These are phyloP conservation scores for Trichomonascaceae sp. DNA, from an alignment of 1,139 yeast genomes.

Conservation along the genomic window DNA sequence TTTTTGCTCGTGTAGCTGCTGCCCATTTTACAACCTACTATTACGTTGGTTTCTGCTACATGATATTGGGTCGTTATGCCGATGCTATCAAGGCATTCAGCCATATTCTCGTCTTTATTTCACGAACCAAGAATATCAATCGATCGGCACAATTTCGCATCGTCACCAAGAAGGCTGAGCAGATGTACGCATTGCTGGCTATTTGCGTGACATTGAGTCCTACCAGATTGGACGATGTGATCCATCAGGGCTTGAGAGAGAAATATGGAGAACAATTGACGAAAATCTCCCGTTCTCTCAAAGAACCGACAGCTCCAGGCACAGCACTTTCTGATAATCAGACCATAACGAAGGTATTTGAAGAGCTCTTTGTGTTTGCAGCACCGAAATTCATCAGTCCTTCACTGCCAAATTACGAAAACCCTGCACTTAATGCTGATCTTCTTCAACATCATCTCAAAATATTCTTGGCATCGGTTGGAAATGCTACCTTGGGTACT, in stretches of 20 bases:
- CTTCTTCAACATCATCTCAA: constrained; percentile 40
- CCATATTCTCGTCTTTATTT: constrained; percentile 41
- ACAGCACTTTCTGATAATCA: constrained; percentile 26
- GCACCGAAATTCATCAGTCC: constrained; percentile 45
- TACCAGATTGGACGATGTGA: constrained; percentile 41
- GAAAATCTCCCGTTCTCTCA: constrained; percentile 36
- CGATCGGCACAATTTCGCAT: constrained; percentile 42
- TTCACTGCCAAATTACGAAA: constrained; percentile 34
- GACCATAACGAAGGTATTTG: constrained; percentile 37
- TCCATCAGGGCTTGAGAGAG: constrained; percentile 40
- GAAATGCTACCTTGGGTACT: constrained; percentile 36
- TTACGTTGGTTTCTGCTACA: constrained; percentile 46
- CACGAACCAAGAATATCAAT: constrained; percentile 42
- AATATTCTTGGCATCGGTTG: constrained; percentile 40
- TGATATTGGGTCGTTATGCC: constrained; percentile 44
- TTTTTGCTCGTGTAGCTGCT: constrained; percentile 41
- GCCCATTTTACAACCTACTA: constrained; percentile 46
- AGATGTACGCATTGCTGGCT: constrained; percentile 45
- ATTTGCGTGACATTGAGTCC: constrained; percentile 43
- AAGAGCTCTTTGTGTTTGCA: constrained; percentile 42
- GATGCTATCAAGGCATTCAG: constrained; percentile 46
- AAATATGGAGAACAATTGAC: constrained; percentile 42
- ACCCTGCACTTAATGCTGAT: constrained; percentile 33
- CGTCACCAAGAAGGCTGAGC: constrained; percentile 44
- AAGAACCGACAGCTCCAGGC: constrained; percentile 2